Evolutionary conservation across 2,329 filamentous ascomycete genomes (phyloP).

Genomic region (Verticillium nonalfalfae): DNA sequence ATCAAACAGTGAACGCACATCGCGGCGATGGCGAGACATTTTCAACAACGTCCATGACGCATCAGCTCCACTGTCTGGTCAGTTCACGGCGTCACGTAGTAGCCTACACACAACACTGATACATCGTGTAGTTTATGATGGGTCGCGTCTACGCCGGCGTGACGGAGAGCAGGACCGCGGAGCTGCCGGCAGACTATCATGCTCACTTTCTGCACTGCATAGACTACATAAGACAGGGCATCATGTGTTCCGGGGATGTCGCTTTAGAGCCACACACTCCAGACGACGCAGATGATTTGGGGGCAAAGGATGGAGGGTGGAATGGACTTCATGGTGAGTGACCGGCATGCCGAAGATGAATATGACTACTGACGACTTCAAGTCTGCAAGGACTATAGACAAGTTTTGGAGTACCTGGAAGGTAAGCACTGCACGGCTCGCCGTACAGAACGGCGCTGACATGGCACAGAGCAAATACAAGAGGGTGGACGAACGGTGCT

Average conservation of each 20-base stretch:
- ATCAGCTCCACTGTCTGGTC: slow-evolving; percentile 33
- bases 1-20: neutral
- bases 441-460: neutral
- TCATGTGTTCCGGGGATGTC: slow-evolving; percentile 24
- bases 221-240: slow-evolving; percentile 31
- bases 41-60: slow-evolving; percentile 32
- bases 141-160: slow-evolving; percentile 23
- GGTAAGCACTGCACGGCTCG: slow-evolving; percentile 7
- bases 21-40: slow-evolving; percentile 24
- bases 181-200: slow-evolving; percentile 18
- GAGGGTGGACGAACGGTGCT: slow-evolving; percentile 16
- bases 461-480: slow-evolving; percentile 12
- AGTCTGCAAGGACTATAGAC: slow-evolving; percentile 31
- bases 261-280: slow-evolving; percentile 28
- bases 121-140: slow-evolving; percentile 22
- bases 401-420: slow-evolving; percentile 29
- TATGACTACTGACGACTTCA: neutral
- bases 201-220: slow-evolving; percentile 34
- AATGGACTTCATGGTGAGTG: slow-evolving; percentile 30
- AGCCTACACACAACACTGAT: neutral
- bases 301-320: slow-evolving; percentile 29
- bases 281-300: slow-evolving; percentile 29
- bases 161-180: slow-evolving; percentile 8
- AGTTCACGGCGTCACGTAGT: slow-evolving; percentile 2
- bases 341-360: neutral